Base-by-base conservation (phyloP, 2,329 filamentous ascomycete genomes). In the Bipolaris bicolor region DNA sequence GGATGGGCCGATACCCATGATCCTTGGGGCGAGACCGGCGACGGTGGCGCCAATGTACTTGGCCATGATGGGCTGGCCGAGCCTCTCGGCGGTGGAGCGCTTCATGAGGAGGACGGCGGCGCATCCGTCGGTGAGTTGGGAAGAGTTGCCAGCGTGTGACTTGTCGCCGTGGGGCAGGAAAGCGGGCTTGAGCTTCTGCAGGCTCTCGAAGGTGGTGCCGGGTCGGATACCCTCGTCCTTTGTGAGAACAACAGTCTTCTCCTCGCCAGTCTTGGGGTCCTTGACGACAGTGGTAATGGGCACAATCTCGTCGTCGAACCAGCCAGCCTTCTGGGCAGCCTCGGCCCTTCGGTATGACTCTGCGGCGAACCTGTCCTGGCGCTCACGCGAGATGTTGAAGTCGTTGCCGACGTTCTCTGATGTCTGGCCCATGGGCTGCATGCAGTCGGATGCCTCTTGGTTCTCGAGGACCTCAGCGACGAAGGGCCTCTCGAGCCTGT, bases 371-470 rank as follows among this genome's bases (percentile, higher is more conserved):
- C 84, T 82, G 78, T 99, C 95, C 80, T 98, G 91, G 75, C 81
- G 80, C 74, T 93, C 88, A 60, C 95, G 86, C 2, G 86, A 80
- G 74, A 99, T 88, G 73, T 89, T 86, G 77, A 98, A 98, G 80
- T 98, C 95, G 47, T 87, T 87, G 68, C 89, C 92, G 26, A 99
- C 92, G 75, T 98, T 98, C 82, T 99, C 95, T 58, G 90, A 94
- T 2, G 95, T 99, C 86, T 96, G 96, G 20, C 95, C 95, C 95
- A 99, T 99, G 65, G 94, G 90, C 83, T 92, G 86, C 86, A 94
- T 86, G 83, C 92, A 95, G 80, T 98, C 94, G 45, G 78, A 78
- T 0, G 92, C 86, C 74, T 97, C 91, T 75, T 92, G 89, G 79
- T 84, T 90, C 67, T 80, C 76, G 45, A 91, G 80, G 58, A 98